Conservation (phyloP, 805 yeast genomes). For the Deakozyma indianensis region DNA sequence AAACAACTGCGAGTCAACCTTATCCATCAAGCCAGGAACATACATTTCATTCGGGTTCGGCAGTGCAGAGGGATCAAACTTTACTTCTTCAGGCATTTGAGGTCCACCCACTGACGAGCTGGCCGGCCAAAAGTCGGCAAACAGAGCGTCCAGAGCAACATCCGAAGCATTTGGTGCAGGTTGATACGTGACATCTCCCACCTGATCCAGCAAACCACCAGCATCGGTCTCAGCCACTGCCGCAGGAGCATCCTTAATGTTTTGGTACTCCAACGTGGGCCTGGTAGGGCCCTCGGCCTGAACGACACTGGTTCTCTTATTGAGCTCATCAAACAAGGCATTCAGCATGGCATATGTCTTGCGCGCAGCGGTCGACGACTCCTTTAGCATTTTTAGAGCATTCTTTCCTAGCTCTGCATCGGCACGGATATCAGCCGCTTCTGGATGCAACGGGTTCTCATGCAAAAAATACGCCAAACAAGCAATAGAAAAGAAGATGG, state of each 20-base stretch:
- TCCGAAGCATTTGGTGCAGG: background rate
- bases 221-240: background rate
- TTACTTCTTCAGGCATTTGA: background rate
- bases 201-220: background rate
- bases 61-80: background rate
- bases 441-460: slow-evolving; percentile 21
- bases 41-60: slow-evolving; percentile 22
- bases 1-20: slow-evolving; percentile 69
- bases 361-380: slow-evolving; percentile 61
- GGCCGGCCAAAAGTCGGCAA: background rate
- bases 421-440: slow-evolving; percentile 29
- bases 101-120: background rate
- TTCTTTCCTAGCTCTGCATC: slow-evolving; percentile 77
- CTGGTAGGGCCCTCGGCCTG: background rate
- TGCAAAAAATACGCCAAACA: slow-evolving; percentile 73
- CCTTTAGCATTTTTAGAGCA: slow-evolving; percentile 56
- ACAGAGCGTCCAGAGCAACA: background rate
- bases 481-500: slow-evolving; percentile 79
- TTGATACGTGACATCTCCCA: background rate
- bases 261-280: background rate
- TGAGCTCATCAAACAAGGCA: slow-evolving; percentile 30
- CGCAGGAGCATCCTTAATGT: background rate
- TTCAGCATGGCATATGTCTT: slow-evolving; percentile 70
- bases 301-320: slow-evolving; percentile 9
- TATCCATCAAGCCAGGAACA: slow-evolving; percentile 75